Base-by-base conservation (phyloP, 2,329 filamentous ascomycete species). In the Cercospora berteroae region DNA sequence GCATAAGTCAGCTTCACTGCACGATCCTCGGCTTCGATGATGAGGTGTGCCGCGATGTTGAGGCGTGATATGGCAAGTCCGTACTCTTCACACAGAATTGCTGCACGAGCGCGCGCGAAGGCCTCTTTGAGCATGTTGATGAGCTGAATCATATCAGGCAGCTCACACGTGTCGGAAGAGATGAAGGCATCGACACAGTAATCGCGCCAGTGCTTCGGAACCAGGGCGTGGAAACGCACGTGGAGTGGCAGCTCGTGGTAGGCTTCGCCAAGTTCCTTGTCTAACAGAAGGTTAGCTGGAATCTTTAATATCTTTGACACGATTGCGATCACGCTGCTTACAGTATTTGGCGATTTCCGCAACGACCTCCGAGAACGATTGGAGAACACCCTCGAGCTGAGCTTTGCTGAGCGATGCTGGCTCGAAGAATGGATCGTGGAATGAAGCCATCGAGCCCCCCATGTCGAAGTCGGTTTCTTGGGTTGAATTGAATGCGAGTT, bases 111-210 rank as follows among this genome's bases (percentile, higher is more conserved):
- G 27, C 66, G 66, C 5, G 59, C 59, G 52, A 65, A 64, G 23
- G 20, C 23, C 39, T 65, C 66, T n/a, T 50, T 33, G 13, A 65
- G 59, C 58, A 65, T 62, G 42, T 63, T 58, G 31, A 65, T 33
- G 25, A 68, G 39, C 33, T 65, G 66, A 29, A 68, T 64, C 63
- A 68, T 62, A 18, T 68, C 66, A 13, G 66, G 66, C 13, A 65
- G 56, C 42, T 68, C 66, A 55, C 66, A 63, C n/a, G 59, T 62
- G 12, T 68, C 66, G 36, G 60, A 61, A 50, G 27, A 36, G 20
- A 63, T 60, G 59, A 68, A 68, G 25, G 66, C 66, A 8, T 48
- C 25, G 29, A 42, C 25, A 36, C 63, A 55, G 52, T 60, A 65
- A 20, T 68, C 52, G 16, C 48, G 66, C 63, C 57, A 62, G 4